Percentiles rank a stretch among this genome's conserved stretches.
These are phyloP conservation scores for Cystobasidium pallidum DNA, from an alignment of 1,284 basidiomycete species.

Conservation along the genomic window DNA sequence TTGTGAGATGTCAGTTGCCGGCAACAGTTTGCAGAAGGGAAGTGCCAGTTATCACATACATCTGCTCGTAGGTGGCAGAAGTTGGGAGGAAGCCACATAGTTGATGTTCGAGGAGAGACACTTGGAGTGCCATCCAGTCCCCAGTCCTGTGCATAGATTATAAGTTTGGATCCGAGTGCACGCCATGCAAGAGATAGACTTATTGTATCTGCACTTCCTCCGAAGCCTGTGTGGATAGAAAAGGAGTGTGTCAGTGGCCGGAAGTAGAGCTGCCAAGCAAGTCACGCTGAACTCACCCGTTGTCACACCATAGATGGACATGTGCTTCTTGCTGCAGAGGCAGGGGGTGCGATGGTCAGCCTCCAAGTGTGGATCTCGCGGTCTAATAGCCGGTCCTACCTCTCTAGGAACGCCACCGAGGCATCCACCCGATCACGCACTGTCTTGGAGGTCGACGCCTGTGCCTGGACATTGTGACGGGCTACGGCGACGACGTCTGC, in stretches of 20 bases:
- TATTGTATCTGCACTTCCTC: constrained; percentile 42
- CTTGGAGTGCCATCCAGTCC: constrained; percentile 69
- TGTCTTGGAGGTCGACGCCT: constrained; percentile 50
- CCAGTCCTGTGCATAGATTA: constrained; percentile 61
- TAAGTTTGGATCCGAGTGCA: constrained; percentile 63
- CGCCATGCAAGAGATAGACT: constrained; percentile 48
- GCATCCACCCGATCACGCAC: constrained; percentile 68
- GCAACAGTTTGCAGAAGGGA: constrained; percentile 61
- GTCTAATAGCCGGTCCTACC: too few relatives aligned
- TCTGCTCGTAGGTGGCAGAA: constrained; percentile 49
- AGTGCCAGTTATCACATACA: constrained; percentile 60
- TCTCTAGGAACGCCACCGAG: constrained; percentile 51
- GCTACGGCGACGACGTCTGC: constrained; percentile 73
- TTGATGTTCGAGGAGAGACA: constrained; percentile 72
- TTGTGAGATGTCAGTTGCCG: neutral
- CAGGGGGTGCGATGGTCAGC: neutral
- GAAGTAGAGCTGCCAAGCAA: neutral
- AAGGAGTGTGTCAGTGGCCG: neutral
- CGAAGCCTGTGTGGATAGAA: constrained; percentile 7
- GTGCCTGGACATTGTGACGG: constrained; percentile 64
- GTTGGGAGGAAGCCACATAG: constrained; percentile 71
- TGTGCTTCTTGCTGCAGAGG: constrained; percentile 29
- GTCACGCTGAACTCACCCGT: constrained; percentile 61
- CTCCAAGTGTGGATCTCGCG: too few relatives aligned
- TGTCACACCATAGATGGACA: constrained; percentile 70